Percentiles rank a stretch among this genome's conserved stretches.
Evolutionary conservation across 2,329 filamentous ascomycete genomes (phyloP).

Genomic region (Pseudopithomyces chartarum): DNA sequence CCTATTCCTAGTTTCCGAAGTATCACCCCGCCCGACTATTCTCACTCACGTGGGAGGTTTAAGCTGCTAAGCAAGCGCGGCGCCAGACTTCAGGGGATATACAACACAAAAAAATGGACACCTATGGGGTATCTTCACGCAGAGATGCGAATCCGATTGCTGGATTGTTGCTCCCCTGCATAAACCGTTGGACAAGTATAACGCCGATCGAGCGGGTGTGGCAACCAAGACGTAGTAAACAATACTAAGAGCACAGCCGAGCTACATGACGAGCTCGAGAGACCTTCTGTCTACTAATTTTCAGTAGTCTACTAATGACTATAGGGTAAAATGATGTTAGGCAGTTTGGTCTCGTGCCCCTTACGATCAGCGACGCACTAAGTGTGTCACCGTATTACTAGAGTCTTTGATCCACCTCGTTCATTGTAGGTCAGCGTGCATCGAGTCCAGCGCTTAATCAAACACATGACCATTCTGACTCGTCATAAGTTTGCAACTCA

Average conservation of each 20-base stretch:
- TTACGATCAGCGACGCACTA: not conserved
- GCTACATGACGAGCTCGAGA: not conserved
- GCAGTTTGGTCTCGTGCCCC: not conserved
- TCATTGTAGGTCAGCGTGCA: no score
- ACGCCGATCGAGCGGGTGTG: not conserved
- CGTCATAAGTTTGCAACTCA: no score
- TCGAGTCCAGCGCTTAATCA: no score
- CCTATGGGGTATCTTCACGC: not conserved
- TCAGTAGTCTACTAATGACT: not conserved
- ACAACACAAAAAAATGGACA: not conserved
- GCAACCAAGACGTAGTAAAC: slow-evolving; percentile 11
- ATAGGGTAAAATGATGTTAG: not conserved
- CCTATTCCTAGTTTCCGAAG: not conserved
- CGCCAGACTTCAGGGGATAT: not conserved
- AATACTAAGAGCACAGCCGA: not conserved
- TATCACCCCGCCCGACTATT: not conserved
- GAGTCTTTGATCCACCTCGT: no score
- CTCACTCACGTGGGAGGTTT: not conserved
- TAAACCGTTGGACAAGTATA: not conserved
- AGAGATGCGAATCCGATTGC: not conserved
- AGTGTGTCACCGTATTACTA: not conserved
- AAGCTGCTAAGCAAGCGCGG: not conserved
- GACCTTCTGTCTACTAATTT: not conserved
- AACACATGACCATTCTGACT: no score
- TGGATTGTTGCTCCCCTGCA: slow-evolving; percentile 7